These are phyloP conservation scores for Leccinellum rugosiceps DNA, from an alignment of 768 basidiomycete species.

Conservation along the genomic window DNA sequence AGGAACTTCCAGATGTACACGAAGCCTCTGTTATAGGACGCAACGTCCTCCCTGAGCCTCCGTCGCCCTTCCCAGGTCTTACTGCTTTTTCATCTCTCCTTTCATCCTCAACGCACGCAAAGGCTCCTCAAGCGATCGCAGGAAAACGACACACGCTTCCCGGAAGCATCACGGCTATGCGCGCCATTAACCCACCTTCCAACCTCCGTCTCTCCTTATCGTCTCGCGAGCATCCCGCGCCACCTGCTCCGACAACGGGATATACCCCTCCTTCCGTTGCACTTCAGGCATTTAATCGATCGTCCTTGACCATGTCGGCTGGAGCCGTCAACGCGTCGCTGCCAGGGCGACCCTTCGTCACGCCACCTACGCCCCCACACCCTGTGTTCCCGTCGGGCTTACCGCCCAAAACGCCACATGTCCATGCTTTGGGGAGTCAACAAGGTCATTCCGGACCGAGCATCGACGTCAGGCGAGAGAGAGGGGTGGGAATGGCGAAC, in stretches of 20 bases:
- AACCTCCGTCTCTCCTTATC: conserved; percentile 25
- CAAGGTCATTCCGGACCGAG: conserved; percentile 50
- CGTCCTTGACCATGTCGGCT: conserved; percentile 27
- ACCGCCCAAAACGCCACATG: conserved; percentile 49
- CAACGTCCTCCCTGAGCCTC: conserved; percentile 65
- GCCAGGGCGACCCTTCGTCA: conserved; percentile 19
- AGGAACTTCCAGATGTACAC: conserved; percentile 19
- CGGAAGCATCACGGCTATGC: conserved; percentile 31
- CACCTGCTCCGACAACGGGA: conserved; percentile 6
- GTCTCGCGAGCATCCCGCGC: conserved; percentile 23
- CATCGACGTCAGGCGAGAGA: conserved; percentile 66
- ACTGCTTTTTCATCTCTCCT: conserved; percentile 19
- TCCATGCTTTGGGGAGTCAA: conserved; percentile 51
- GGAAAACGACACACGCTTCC: conserved; percentile 59
- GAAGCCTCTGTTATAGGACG: conserved; percentile 17
- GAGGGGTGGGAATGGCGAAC: conserved; percentile 36
- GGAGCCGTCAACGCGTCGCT: conserved; percentile 1
- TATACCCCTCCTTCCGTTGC: conserved; percentile 36
- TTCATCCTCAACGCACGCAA: conserved; percentile 26
- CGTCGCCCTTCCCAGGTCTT: conserved; percentile 70
- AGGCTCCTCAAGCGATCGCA: conserved; percentile 39
- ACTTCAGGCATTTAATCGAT: conserved; percentile 30
- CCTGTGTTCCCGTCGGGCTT: conserved; percentile 57
- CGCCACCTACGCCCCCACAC: conserved; percentile 67
- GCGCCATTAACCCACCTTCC: conserved; percentile 21